A percentile compares a stretch with the other conserved stretches of the same genome.
phyloP scores from a whole-genome alignment of 2,329 filamentous ascomycete species.

The Calonectria leucothoes region DNA sequence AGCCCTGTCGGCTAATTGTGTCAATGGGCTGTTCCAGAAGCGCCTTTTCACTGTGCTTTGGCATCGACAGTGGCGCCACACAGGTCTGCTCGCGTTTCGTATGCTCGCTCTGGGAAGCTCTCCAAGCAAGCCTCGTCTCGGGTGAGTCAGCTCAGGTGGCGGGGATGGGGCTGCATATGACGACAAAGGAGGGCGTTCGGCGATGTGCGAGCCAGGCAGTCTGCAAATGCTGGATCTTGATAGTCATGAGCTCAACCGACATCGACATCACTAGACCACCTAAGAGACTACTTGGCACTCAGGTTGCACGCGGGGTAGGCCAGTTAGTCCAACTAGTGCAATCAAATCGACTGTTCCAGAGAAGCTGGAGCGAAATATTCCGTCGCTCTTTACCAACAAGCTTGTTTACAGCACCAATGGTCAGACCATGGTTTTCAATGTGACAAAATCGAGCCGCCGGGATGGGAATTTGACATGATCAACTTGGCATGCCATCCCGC shows the following conservation, averaged over 20 bases:
- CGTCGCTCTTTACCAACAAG: background rate
- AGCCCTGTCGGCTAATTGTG: constrained; percentile 17
- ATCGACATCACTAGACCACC: constrained; percentile 12
- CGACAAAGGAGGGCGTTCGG: constrained; percentile 5
- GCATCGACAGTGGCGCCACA: background rate
- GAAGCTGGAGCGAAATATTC: background rate
- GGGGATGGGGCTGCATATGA: constrained; percentile 13
- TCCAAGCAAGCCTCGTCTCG: background rate
- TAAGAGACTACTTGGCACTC: background rate
- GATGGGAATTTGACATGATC: background rate
- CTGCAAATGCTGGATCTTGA: background rate
- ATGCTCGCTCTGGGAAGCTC: background rate
- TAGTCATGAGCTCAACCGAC: background rate
- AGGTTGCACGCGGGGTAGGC: background rate
- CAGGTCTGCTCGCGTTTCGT: background rate
- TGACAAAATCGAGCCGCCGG: background rate
- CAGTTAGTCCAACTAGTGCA: background rate
- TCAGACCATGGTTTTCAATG: background rate
- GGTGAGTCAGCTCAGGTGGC: background rate
- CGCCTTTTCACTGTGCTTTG: background rate
- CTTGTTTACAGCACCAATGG: background rate
- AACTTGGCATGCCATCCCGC: background rate
- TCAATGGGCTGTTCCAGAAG: background rate
- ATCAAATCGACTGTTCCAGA: background rate
- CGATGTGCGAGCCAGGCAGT: constrained; percentile 8